These are phyloP conservation scores for Chaetoscypha palmicola DNA, from an alignment of 2,329 filamentous ascomycete species.

Conservation along the genomic window DNA sequence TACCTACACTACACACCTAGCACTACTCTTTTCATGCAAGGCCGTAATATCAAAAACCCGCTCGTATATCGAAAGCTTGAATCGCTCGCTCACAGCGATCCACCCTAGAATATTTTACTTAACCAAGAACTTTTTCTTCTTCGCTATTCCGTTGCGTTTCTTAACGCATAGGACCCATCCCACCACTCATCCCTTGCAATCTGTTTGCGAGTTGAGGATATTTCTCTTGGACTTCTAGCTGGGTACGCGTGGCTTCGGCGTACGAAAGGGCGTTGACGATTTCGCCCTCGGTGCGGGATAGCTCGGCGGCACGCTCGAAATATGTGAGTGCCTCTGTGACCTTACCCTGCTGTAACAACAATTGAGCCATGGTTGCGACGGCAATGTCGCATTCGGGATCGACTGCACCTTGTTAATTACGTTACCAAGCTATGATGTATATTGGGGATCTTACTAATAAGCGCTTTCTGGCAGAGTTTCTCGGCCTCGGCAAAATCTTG, in stretches of 20 bases:
- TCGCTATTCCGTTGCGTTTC: too few species aligned
- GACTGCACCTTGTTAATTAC: slow-evolving; percentile 46
- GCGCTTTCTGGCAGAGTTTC: slow-evolving; percentile 91
- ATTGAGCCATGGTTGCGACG: slow-evolving; percentile 96
- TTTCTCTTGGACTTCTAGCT: slow-evolving; percentile 85
- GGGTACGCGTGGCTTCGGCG: slow-evolving; percentile 91
- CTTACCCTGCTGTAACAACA: slow-evolving; percentile 95
- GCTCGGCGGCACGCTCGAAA: slow-evolving; percentile 92
- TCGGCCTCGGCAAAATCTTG: slow-evolving; percentile 92
- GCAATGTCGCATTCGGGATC: slow-evolving; percentile 98
- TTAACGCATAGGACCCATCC: slow-evolving; percentile 27
- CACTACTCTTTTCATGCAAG: too few species aligned
- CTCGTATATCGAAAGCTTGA: too few species aligned
- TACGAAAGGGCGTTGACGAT: slow-evolving; percentile 95
- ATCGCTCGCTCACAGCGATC: too few species aligned
- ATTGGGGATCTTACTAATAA: slow-evolving; percentile 70
- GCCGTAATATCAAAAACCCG: slow-evolving; percentile 1
- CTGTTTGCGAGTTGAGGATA: slow-evolving; percentile 73
- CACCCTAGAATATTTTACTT: too few species aligned
- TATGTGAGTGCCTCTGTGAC: slow-evolving; percentile 91
- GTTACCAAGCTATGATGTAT: not conserved
- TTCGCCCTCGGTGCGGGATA: slow-evolving; percentile 89
- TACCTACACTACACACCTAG: not conserved
- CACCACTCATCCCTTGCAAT: slow-evolving; percentile 53
- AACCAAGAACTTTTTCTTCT: too few species aligned